Base-by-base conservation (phyloP, 352 stramenopile genomes). In the Globisporangium mamillatum region DNA sequence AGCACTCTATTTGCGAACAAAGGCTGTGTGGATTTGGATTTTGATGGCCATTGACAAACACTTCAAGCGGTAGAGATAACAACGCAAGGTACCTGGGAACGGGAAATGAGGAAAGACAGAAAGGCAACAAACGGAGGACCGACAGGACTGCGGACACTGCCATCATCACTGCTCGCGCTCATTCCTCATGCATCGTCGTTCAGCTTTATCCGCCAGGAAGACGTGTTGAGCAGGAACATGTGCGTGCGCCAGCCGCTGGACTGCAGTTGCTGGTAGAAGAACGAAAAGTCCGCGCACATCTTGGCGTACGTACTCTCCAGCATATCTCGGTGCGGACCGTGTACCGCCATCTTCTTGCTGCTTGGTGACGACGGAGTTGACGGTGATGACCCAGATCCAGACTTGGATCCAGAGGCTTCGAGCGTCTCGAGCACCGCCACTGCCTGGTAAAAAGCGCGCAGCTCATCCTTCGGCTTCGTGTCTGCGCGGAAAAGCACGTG, bases 381-480 rank as follows among this genome's bases (percentile, higher is more conserved):
- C 10, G 59, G 44, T 62, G 66, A 24, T 62, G 66, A 34, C 4
- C 50, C 50, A 16, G 55, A 60, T 10, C 16, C 16, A 4, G 54
- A 41, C 9, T 41, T 41, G 34, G 10, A 24, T 60, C 55, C 55
- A 16, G 55, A 44, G 18, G 20, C 69, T 2, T 63, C 64, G 46
- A 87, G 73, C 25, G 75, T 72, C 54, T 91, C 61, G 0, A 91
- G 70, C 18, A 91, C 68, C 25, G 90, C 65, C 1, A 91, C 72
- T 14, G 80, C 85, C 63, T 93, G 83, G 69, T 86, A 92, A 60
- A 86, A 93, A 2, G 81, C 85, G 4, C 83, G 83, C n/a, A 93
- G 64, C 64, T 93, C 83, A 63, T 92, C 85, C 52, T 73, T 75
- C 1, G 83, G 75, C 44, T 80, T 79, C 18, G 76, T 76, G 27